Evolutionary conservation across 768 basidiomycete species (phyloP), one percentile per base, ranked within the genome.

Genomic region (Candolleomyces aberdarensis): DNA sequence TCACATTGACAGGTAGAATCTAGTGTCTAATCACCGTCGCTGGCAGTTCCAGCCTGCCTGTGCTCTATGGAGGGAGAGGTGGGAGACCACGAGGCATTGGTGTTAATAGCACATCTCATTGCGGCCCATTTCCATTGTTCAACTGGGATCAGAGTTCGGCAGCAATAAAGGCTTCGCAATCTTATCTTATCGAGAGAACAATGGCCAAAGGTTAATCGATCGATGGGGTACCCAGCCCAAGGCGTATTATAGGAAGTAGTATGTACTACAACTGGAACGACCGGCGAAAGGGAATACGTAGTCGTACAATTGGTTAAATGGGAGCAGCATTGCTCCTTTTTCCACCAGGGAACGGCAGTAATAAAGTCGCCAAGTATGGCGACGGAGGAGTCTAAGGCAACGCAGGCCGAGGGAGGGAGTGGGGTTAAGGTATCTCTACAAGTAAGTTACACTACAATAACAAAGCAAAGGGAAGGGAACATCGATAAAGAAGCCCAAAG

Each of bases 31-130:
- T 56, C 54, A 36, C 54, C 54, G 52, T 53, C 29, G 7, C 39
- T 56, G 36, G 54, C 54, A 39, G 19, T n/a, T 20, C 14, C n/a
- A 40, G 39, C 40, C 39, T 41, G 15, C 17, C 17, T 31, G 52
- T 54, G 54, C 39, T 56, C 44, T 40, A 43, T 14, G 41, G 41
- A 15, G 54, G 22, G 41, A 29, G n/a, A 36, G 54, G 54, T 36
- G 41, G 54, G 54, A 56, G 19, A 17, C 54, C 54, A 56, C 54
- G 54, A 56, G 54, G 54, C 54, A 56, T 56, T 39, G 54, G 41
- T 36, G 54, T 5, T 56, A 56, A 56, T 43, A 22, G 40, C 39
- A 20, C 14, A 41, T 17, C n/a, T 14, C 31, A 11, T 6, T 14
- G 32, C 15, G 20, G 26, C 7, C 7, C 14, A n/a, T 31, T 22